Percentiles rank a stretch among this genome's conserved stretches.
These are phyloP conservation scores for Prunus mongolica DNA, from an alignment of 306 rosid species.

Conservation along the genomic window DNA sequence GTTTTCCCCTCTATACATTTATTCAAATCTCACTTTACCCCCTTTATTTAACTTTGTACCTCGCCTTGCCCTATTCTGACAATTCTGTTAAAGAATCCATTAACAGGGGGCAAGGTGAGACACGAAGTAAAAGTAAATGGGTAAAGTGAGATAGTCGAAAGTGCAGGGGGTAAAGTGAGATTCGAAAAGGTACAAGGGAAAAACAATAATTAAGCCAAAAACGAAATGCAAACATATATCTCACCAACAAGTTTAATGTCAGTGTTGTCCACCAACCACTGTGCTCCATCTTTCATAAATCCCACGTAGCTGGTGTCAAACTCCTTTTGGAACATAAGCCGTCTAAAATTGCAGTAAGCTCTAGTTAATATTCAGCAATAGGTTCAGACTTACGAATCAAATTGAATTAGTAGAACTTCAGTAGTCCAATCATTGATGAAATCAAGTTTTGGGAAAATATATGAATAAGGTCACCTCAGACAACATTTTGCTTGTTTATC, in stretches of 20 bases:
- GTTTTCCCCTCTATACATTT: too few relatives aligned
- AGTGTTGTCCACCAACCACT: conserved; percentile 88
- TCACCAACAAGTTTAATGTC: conserved; percentile 86
- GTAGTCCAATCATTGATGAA: neutral
- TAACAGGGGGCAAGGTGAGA: too few relatives aligned
- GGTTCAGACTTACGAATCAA: neutral
- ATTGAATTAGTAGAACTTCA: neutral
- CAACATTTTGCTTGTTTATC: neutral
- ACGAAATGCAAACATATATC: neutral
- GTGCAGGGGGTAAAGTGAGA: too few relatives aligned
- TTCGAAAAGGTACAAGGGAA: neutral
- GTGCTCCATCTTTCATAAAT: conserved; percentile 77
- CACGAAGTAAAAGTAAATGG: too few relatives aligned
- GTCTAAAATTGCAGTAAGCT: conserved; percentile 45
- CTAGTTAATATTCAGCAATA: conserved; percentile 14
- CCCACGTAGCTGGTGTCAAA: conserved; percentile 68
- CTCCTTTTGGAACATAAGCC: conserved; percentile 74
- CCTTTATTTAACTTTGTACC: too few relatives aligned
- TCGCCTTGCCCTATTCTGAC: too few relatives aligned
- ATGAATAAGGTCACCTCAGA: neutral
- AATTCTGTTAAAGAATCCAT: too few relatives aligned
- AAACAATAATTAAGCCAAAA: neutral
- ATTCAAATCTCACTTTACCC: too few relatives aligned
- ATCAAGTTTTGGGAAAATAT: neutral
- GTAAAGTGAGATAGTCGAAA: too few relatives aligned